Percentiles rank a stretch among this genome's conserved stretches.
Evolutionary conservation across 306 rosid species (phyloP).

Genomic region (Pyrus communis): DNA sequence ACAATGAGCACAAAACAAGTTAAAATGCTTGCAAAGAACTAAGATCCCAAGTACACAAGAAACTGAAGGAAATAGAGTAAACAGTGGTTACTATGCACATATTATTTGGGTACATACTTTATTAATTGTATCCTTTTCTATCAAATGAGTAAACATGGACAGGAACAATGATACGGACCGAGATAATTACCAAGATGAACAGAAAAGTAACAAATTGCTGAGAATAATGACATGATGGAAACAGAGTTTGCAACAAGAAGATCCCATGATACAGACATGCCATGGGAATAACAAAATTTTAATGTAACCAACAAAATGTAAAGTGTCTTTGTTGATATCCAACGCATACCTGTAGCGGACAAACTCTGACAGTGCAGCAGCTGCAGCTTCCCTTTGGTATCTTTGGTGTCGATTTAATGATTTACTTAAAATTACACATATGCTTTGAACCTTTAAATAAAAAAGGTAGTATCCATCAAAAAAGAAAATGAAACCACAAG

Average conservation of each 20-base stretch:
- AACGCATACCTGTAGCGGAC: conserved; percentile 65
- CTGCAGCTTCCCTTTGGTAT: conserved; percentile 91
- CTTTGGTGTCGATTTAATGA: conserved; percentile 70
- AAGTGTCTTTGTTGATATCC: conserved; percentile 16
- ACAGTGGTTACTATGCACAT: neutral
- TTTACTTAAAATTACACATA: conserved; percentile 63
- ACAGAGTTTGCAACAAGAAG: neutral
- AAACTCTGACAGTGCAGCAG: conserved; percentile 93
- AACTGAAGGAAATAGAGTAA: neutral
- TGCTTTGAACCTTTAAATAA: conserved; percentile 54
- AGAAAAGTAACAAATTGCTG: too few relatives aligned
- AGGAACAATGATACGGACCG: neutral
- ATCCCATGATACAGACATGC: neutral
- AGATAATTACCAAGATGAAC: neutral
- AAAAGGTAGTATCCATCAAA: conserved; percentile 9
- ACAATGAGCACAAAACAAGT: neutral
- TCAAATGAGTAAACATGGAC: neutral
- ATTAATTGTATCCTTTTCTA: neutral
- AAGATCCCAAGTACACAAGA: neutral
- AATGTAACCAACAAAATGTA: neutral
- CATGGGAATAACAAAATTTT: neutral
- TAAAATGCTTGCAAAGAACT: neutral
- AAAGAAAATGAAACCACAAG: neutral
- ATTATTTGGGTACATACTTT: neutral
- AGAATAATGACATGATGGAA: neutral